Base-by-base conservation (phyloP, 2,329 filamentous ascomycete species). In the Cercospora beticola region DNA sequence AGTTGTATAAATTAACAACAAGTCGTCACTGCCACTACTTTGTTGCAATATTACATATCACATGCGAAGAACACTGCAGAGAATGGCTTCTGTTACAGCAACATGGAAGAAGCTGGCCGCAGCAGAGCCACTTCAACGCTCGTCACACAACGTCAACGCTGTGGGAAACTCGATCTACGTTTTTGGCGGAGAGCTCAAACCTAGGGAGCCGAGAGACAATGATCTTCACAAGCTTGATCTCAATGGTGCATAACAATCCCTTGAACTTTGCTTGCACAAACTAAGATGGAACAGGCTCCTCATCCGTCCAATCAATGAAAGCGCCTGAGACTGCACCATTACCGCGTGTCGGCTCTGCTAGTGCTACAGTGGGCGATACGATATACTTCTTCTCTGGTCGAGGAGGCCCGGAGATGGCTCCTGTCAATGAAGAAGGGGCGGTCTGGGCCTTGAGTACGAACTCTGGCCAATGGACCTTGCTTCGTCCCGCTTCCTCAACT, bases 311-410 rank as follows among this genome's bases (percentile, higher is more conserved):
- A 10, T 62, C 69, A 8, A n/a, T 60, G 21, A 67, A 54, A 64
- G 62, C 69, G 18, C 46, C 59, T 1, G 49, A 57, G n/a, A 61
- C 43, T 7, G 54, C 91, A 0, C 92, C 92, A 0, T 79, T 83
- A 1, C 85, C 92, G 2, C 87, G 93, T 21, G 87, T 94, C 2
- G 93, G 93, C 21, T 87, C 92, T 72, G 89, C 92, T 36, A 87
- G 90, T 0, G 86, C 89, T 12, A 85, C 88, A 1, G 86, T 95
- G 67, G 85, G 89, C 67, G 85, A 86, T 56, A 88, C 88, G 23
- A 88, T 96, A 74, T 94, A 94, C 80, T 72, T 96, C 52, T 97
- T 94, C 79, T 93, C 92, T 59, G 93, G 93, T 9, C 88, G 92
- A 56, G 89, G 90, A 36, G 90, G 90, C 0, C 80, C 84, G 3